Conservation (phyloP, 768 basidiomycete species). For the Calvatia gigantea region DNA sequence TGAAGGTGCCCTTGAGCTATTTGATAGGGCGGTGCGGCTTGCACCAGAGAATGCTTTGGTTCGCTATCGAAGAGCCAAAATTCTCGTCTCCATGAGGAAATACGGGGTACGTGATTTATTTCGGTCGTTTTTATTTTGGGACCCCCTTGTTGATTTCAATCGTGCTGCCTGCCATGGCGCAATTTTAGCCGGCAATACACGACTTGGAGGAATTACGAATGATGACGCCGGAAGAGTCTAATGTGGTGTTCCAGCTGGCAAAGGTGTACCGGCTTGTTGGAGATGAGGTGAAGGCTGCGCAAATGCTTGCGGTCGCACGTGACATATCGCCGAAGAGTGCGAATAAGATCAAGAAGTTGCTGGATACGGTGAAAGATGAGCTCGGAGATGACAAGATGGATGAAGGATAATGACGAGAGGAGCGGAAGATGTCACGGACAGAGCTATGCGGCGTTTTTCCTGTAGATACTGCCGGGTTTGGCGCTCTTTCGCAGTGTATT, state of each 20-base stretch:
- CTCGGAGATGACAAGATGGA: slow-evolving; percentile 66
- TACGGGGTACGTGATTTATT: slow-evolving; percentile 62
- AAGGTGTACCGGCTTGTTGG: slow-evolving; percentile 85
- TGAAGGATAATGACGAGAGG: slow-evolving; percentile 49
- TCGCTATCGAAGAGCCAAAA: slow-evolving; percentile 90
- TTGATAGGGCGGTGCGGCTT: slow-evolving; percentile 75
- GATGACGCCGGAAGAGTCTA: slow-evolving; percentile 91
- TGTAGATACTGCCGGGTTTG: slow-evolving; percentile 22
- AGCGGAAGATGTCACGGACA: slow-evolving; percentile 9
- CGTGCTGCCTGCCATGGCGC: slow-evolving; percentile 17
- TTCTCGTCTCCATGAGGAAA: slow-evolving; percentile 79
- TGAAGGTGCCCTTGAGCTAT: slow-evolving; percentile 71
- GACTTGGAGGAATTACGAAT: slow-evolving; percentile 80
- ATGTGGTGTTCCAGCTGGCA: slow-evolving; percentile 94
- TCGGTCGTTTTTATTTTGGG: slow-evolving; percentile 4
- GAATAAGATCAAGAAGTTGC: slow-evolving; percentile 76
- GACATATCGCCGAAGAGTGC: slow-evolving; percentile 92
- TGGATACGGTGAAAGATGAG: slow-evolving; percentile 67
- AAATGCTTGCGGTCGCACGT: slow-evolving; percentile 84
- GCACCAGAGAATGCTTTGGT: slow-evolving; percentile 90
- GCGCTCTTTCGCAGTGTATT: slow-evolving; percentile 9
- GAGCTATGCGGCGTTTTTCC: slow-evolving; percentile 30
- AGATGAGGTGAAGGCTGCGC: slow-evolving; percentile 74
- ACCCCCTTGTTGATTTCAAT: slow-evolving; percentile 10
- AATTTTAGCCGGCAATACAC: slow-evolving; percentile 65